Evolutionary conservation across 2,329 filamentous ascomycete genomes (phyloP).

Genomic region (Aspergillus sp.): DNA sequence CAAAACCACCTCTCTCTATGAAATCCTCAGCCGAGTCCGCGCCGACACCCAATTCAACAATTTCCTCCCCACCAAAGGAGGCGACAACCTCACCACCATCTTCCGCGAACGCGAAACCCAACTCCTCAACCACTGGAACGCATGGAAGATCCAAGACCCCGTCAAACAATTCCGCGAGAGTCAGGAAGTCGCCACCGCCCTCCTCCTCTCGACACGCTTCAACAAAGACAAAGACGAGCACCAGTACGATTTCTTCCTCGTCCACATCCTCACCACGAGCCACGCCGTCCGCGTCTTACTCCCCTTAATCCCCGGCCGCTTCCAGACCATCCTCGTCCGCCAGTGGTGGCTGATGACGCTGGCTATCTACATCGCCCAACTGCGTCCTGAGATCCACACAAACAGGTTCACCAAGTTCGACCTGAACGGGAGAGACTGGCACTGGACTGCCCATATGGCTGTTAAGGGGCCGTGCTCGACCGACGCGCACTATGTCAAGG

Average conservation of each 20-base stretch:
- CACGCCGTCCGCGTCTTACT: slow-evolving; percentile 86
- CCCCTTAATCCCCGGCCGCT: slow-evolving; percentile 67
- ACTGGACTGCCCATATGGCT: slow-evolving; percentile 67
- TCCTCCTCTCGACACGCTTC: slow-evolving; percentile 31
- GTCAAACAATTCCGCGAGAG: slow-evolving; percentile 70
- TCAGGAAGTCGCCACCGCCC: slow-evolving; percentile 49
- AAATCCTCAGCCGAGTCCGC: slow-evolving; percentile 66
- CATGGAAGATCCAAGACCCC: slow-evolving; percentile 69
- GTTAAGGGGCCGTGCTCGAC: slow-evolving; percentile 62
- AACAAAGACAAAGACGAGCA: slow-evolving; percentile 26
- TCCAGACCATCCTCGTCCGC: slow-evolving; percentile 68
- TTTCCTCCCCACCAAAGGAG: slow-evolving; percentile 55
- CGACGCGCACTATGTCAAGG: slow-evolving; percentile 86
- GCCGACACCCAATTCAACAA: slow-evolving; percentile 66
- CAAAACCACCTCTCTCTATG: slow-evolving; percentile 58
- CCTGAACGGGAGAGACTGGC: slow-evolving; percentile 66
- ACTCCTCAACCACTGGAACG: slow-evolving; percentile 85
- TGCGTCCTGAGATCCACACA: slow-evolving; percentile 67
- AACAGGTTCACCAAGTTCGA: slow-evolving; percentile 59
- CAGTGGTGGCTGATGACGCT: slow-evolving; percentile 89
- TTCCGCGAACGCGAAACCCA: slow-evolving; percentile 65
- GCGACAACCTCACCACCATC: slow-evolving; percentile 61
- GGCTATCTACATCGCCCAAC: slow-evolving; percentile 69
- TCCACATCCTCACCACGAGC: slow-evolving; percentile 76
- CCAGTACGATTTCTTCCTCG: slow-evolving; percentile 76